Conservation (phyloP, 192 early-diverging fungal genomes). For the Chytriomyces sp. region DNA sequence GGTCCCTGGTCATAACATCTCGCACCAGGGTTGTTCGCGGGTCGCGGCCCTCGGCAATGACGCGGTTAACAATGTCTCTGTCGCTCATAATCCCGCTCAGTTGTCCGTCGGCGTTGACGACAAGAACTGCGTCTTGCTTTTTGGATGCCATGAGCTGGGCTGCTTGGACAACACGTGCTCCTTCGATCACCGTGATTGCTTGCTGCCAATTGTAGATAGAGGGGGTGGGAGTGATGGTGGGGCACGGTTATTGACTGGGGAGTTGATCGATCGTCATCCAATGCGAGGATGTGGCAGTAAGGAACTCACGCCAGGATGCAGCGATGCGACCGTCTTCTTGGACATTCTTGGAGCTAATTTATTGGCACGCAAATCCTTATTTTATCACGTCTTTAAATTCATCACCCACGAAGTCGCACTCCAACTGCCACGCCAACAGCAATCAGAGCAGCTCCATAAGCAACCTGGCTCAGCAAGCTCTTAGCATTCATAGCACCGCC, state of each 20-base stretch:
- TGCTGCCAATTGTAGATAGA: too few species aligned
- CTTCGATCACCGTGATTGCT: constrained; percentile 74
- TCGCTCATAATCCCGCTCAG: constrained; percentile 96
- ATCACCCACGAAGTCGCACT: background rate
- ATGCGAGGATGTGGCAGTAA: too few species aligned
- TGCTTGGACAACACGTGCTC: constrained; percentile 55
- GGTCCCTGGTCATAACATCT: constrained; percentile 89
- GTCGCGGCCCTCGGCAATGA: constrained; percentile 78
- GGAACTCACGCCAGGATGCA: too few species aligned
- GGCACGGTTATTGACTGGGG: too few species aligned
- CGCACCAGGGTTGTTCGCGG: constrained; percentile 64
- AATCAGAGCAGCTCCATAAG: background rate
- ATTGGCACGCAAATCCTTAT: too few species aligned
- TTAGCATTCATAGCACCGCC: too few species aligned
- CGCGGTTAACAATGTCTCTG: constrained; percentile 96
- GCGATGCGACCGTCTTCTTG: too few species aligned
- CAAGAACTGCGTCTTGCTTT: constrained; percentile 91
- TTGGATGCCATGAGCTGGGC: constrained; percentile 89
- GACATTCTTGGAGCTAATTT: too few species aligned
- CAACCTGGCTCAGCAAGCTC: background rate
- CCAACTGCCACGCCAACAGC: background rate
- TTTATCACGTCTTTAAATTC: too few species aligned
- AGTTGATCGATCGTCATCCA: too few species aligned
- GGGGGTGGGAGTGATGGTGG: too few species aligned
- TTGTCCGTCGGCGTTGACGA: constrained; percentile 88